These are phyloP conservation scores for Isoetes engelmannii DNA, from an alignment of 83 land plant genomes.

Conservation along the genomic window DNA sequence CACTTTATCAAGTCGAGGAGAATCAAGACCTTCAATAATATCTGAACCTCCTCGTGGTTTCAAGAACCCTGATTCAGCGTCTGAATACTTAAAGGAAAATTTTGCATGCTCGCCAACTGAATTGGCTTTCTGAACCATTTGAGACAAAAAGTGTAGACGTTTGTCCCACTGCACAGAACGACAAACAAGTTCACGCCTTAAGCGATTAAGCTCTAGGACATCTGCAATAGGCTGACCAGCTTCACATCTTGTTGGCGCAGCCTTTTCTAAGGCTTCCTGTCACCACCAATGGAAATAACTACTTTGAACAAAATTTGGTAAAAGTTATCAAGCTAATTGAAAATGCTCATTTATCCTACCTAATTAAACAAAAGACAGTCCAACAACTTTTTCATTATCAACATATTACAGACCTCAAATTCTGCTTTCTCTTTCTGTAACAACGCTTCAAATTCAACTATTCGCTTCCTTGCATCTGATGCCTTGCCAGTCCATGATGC, in stretches of 20 bases:
- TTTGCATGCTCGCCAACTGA: constrained; percentile 1
- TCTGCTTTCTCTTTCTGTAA: constrained; percentile 54
- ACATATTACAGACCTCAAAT: constrained; percentile 52
- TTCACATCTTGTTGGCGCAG: constrained; percentile 27
- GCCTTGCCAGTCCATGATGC: constrained; percentile 23
- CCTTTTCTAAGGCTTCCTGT: constrained; percentile 36
- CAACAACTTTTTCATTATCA: background rate
- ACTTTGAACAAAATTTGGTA: constrained; percentile 4
- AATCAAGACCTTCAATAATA: background rate
- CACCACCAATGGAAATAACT: constrained; percentile 20
- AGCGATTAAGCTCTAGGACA: constrained; percentile 62
- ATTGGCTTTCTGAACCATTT: constrained; percentile 4
- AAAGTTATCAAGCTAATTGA: constrained; percentile 6
- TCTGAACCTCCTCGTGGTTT: background rate
- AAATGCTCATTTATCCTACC: background rate
- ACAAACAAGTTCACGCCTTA: constrained; percentile 48
- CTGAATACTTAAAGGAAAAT: background rate
- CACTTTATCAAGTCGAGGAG: background rate
- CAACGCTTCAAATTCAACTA: constrained; percentile 49
- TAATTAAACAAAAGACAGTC: background rate
- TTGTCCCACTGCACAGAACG: constrained; percentile 62
- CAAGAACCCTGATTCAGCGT: background rate
- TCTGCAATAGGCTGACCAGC: constrained; percentile 44
- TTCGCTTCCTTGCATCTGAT: constrained; percentile 37
- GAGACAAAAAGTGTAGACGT: constrained; percentile 31